Evolutionary conservation across 345 rosid species (phyloP).

Genomic region (Adansonia digitata): DNA sequence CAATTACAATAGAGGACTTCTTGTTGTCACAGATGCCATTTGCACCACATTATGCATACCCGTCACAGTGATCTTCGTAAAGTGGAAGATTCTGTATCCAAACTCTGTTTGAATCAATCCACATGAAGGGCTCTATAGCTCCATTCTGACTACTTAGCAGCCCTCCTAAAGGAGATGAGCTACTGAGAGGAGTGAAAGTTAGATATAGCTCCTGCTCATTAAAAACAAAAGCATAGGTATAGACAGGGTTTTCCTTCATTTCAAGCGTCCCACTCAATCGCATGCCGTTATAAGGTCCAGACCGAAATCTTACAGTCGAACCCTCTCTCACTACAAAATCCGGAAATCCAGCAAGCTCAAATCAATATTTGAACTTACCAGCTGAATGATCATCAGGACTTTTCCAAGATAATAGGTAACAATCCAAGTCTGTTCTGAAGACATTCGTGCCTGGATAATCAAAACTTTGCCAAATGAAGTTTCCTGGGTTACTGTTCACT

Average conservation of each 20-base stretch:
- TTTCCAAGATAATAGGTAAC: background rate
- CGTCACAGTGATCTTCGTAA: constrained; percentile 20
- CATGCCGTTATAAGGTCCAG: constrained; percentile 48
- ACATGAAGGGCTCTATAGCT: constrained; percentile 22
- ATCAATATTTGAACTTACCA: background rate
- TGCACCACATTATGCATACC: background rate
- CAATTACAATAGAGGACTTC: constrained; percentile 37
- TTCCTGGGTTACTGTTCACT: background rate
- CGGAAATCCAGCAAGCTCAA: background rate
- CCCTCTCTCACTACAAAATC: background rate
- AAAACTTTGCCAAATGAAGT: background rate
- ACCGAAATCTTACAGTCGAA: constrained; percentile 10
- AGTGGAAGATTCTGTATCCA: constrained; percentile 31
- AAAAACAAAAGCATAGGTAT: constrained; percentile 18
- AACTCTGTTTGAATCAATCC: constrained; percentile 26
- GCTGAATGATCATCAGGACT: background rate
- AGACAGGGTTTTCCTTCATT: background rate
- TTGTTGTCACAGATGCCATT: constrained; percentile 6
- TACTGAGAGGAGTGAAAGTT: constrained; percentile 13
- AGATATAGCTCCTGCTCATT: constrained; percentile 29
- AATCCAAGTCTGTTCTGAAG: background rate
- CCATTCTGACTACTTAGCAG: constrained; percentile 23
- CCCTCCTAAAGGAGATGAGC: constrained; percentile 24
- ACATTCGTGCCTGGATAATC: background rate
- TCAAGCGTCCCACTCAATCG: constrained; percentile 34